Base-by-base conservation (phyloP, 768 basidiomycete genomes). In the Tulasnella sp. region DNA sequence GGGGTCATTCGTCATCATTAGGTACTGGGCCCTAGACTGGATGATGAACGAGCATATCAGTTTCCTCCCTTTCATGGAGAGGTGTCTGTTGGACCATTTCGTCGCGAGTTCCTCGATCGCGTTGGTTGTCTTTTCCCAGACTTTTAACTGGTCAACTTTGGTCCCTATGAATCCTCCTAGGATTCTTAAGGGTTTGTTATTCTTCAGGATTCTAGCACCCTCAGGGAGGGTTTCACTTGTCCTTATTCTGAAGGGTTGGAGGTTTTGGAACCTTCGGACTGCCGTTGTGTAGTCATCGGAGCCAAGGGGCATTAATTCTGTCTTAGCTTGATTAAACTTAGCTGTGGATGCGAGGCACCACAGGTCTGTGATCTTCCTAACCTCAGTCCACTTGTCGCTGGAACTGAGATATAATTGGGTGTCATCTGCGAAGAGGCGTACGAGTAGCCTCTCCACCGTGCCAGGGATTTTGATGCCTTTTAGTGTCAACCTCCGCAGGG, bases 91-190 rank as follows among this genome's bases (percentile, higher is more conserved):
- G 5, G 51, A 18, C 51, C 51, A 55, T 23, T 55, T 55, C n/a
- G 3, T 23, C 2, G 51, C 51, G 1, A 55, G 5, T 16, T 1
- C 18, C n/a, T 55, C 51, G 51, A 55, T 55, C 1, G 9, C 16
- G 7, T 1, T 10, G 6, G n/a, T 3, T 26, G 9, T 26, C 10
- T 9, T 18, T 1, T 73, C 32, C 81, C 81, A 81, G 11, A 44
- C 35, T 11, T 13, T n/a, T 23, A 5, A 37, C 7, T 57, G n/a
- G 70, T 80, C 51, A 15, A 80, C 16, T 0, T 78, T 42, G 37
- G 82, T 80, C 5, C 82, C 81, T 18, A 81, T 37, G 77, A 78
- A 81, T 3, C 80, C 81, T 4, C 82, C 82, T 0, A 82, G 79
- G 3, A 73, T 57, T 67, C 81, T 73, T 9, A 78, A 46, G 11